Evolutionary conservation across 140 eudicot genomes (phyloP).

Genomic region (Anethum foeniculum): DNA sequence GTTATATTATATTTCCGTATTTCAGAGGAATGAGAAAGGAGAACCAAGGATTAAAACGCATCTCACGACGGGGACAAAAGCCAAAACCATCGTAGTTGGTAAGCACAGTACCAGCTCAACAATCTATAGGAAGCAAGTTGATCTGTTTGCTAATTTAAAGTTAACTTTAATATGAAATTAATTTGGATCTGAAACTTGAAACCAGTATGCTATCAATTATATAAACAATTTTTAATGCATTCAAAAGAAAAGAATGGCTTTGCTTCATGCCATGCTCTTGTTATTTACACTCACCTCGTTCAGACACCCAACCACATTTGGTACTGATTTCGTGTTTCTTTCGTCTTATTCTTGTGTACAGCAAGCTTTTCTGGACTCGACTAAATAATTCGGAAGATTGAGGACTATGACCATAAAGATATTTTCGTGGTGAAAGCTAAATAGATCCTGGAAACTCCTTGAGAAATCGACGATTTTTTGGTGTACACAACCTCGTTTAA

Average conservation of each 20-base stretch:
- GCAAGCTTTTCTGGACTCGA: neutral
- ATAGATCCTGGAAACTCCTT: neutral
- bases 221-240: neutral
- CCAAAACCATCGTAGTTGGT: slow-evolving; percentile 66
- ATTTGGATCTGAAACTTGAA: neutral
- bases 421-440: neutral
- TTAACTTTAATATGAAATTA: neutral
- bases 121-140: neutral
- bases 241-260: neutral
- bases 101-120: slow-evolving; percentile 10
- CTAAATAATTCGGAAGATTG: neutral
- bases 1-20: slow-evolving; percentile 11
- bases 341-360: neutral
- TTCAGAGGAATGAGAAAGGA: slow-evolving; percentile 66
- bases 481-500: neutral
- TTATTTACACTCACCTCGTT: neutral
- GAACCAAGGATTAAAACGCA: slow-evolving; percentile 63
- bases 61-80: slow-evolving; percentile 50
- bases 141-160: neutral
- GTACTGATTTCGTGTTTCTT: neutral
- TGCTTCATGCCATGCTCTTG: neutral
- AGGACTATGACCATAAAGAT: neutral
- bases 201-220: neutral
- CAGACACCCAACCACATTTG: neutral
- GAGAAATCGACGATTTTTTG: neutral